phyloP scores from a whole-genome alignment of 2,329 filamentous ascomycete species.

The Neofusicoccum parvum region DNA sequence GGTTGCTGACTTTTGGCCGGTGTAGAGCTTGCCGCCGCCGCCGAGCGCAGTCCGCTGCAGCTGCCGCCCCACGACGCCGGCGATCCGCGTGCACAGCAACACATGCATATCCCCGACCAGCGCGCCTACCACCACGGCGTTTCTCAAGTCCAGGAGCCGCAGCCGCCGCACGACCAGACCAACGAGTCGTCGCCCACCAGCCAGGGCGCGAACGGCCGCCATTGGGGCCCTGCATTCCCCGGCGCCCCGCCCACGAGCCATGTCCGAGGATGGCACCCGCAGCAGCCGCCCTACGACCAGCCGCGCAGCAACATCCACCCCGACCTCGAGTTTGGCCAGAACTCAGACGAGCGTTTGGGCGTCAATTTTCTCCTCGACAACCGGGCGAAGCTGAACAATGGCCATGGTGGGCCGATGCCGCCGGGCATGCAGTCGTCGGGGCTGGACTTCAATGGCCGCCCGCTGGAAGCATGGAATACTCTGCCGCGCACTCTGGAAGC shows the following conservation, averaged over 20 bases:
- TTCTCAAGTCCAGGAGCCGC: slow-evolving; percentile 9
- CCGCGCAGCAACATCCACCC: slow-evolving; percentile 28
- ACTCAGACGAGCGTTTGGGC: slow-evolving; percentile 63
- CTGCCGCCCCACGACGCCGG: slow-evolving; percentile 24
- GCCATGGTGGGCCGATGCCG: not conserved
- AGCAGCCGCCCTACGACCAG: slow-evolving; percentile 45
- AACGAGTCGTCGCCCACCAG: slow-evolving; percentile 30
- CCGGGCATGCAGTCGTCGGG: slow-evolving; percentile 35
- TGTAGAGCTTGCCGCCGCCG: slow-evolving; percentile 51
- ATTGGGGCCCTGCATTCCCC: slow-evolving; percentile 33
- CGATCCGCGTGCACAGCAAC: slow-evolving; percentile 27
- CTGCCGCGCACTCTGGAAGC: slow-evolving; percentile 60
- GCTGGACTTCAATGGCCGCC: slow-evolving; percentile 31
- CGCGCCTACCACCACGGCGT: slow-evolving; percentile 27
- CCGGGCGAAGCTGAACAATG: slow-evolving; percentile 31
- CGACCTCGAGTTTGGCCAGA: slow-evolving; percentile 19
- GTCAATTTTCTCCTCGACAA: slow-evolving; percentile 73
- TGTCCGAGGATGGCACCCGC: slow-evolving; percentile 37
- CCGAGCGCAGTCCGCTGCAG: slow-evolving; percentile 49
- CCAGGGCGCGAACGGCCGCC: slow-evolving; percentile 28
- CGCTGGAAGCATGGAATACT: slow-evolving; percentile 35
- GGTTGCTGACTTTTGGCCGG: not conserved
- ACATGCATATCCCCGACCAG: slow-evolving; percentile 16
- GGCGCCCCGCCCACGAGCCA: slow-evolving; percentile 37
- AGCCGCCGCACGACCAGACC: slow-evolving; percentile 13